These are phyloP conservation scores for Punica granatum DNA, from an alignment of 345 rosid species.

Conservation along the genomic window DNA sequence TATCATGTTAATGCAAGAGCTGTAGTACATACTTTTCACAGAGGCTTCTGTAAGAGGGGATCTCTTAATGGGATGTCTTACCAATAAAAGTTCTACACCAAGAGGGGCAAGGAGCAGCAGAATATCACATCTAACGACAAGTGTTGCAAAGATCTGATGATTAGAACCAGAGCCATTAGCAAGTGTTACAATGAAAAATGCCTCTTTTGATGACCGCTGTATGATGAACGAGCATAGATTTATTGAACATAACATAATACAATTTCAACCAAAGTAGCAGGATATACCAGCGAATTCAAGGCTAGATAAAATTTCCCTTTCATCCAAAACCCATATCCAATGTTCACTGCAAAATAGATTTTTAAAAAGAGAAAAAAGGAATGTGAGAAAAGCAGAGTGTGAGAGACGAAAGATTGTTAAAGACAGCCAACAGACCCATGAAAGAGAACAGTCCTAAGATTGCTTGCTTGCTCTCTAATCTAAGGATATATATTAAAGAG, in stretches of 20 bases:
- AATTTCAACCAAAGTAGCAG: neutral
- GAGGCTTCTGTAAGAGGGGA: no score
- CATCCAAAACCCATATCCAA: constrained; percentile 81
- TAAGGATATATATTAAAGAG: neutral
- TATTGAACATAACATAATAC: neutral
- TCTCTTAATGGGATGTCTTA: constrained; percentile 31
- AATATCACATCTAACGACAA: constrained; percentile 78
- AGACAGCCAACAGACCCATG: neutral
- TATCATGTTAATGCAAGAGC: no score
- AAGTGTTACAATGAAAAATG: constrained; percentile 4
- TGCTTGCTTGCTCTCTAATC: neutral
- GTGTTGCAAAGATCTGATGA: constrained; percentile 60
- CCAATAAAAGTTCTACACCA: constrained; percentile 76
- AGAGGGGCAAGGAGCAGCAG: constrained; percentile 76
- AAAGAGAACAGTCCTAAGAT: neutral
- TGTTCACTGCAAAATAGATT: constrained; percentile 46
- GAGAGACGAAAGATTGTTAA: neutral
- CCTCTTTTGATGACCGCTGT: neutral
- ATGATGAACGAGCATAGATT: no score
- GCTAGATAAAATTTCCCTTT: constrained; percentile 52
- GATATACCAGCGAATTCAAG: constrained; percentile 75
- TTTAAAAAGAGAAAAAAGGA: neutral
- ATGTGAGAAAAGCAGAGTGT: constrained; percentile 8
- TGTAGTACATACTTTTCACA: no score
- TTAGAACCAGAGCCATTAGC: constrained; percentile 15